Evolutionary conservation across 306 rosid species (phyloP).

Genomic region (Citrullus mucosospermus): DNA sequence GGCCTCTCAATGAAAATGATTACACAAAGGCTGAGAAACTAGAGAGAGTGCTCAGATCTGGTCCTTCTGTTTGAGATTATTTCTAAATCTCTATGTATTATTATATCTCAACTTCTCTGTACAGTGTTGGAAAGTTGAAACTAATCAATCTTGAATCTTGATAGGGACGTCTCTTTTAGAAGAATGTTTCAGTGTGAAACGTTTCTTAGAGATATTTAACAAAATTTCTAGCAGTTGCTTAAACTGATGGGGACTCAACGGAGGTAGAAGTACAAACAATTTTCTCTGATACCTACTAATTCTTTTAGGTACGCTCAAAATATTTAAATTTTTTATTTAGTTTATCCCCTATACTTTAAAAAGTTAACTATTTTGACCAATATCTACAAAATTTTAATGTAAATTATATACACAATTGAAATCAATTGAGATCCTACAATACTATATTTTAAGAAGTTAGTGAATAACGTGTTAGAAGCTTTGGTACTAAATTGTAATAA

Average conservation of each 20-base stretch:
- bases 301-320: no score
- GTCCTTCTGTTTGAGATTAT: slow-evolving; percentile 54
- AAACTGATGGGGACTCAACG: background rate
- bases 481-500: no score
- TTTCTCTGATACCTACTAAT: background rate
- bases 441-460: no score
- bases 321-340: no score
- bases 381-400: no score
- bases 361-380: no score
- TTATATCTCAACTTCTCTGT: background rate
- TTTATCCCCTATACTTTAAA: no score
- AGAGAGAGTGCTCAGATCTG: slow-evolving; percentile 79
- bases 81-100: background rate
- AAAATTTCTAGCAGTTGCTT: background rate
- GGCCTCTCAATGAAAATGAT: slow-evolving; percentile 63
- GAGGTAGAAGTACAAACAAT: background rate
- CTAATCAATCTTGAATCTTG: background rate
- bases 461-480: no score
- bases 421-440: no score
- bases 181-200: background rate
- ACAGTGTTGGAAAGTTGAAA: background rate
- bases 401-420: no score
- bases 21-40: slow-evolving; percentile 87
- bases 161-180: background rate
- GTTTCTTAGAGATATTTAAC: background rate